Percentiles rank a stretch among this genome's conserved stretches.
phyloP scores from a whole-genome alignment of 306 rosid species.

The Gleditsia sinensis region DNA sequence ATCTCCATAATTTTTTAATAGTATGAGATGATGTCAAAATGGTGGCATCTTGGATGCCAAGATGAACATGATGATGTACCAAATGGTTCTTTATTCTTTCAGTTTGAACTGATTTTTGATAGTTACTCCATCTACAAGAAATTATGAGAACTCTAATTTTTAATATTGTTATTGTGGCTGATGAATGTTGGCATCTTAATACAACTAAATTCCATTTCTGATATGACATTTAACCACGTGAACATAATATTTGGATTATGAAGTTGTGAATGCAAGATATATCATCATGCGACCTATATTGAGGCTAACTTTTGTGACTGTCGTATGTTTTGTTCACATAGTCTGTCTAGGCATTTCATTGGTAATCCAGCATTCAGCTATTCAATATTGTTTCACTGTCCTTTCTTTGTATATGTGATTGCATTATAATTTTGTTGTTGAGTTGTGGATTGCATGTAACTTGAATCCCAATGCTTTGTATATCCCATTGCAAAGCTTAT shows the following conservation, averaged over 20 bases:
- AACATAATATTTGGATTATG: background rate
- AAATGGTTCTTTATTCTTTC: background rate
- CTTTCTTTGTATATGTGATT: constrained; percentile 11
- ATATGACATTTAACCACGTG: background rate
- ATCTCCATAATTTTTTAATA: background rate
- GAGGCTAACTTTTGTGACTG: background rate
- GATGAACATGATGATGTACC: background rate
- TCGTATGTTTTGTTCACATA: background rate
- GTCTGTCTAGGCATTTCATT: constrained; percentile 14
- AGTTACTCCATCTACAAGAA: background rate
- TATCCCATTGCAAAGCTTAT: background rate
- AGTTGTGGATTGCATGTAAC: constrained; percentile 25
- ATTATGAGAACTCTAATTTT: background rate
- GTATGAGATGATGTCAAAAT: background rate
- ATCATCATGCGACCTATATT: background rate
- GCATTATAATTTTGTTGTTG: constrained; percentile 24
- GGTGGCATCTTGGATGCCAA: background rate
- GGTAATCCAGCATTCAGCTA: constrained; percentile 4
- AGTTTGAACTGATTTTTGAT: background rate
- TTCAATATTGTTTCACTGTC: background rate
- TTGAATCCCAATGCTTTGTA: constrained; percentile 26
- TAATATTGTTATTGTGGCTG: background rate
- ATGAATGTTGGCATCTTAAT: background rate
- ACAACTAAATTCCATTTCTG: background rate
- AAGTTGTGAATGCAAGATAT: background rate